Conservation (phyloP, 805 yeast species). For the Metschnikowia picachoensis region DNA sequence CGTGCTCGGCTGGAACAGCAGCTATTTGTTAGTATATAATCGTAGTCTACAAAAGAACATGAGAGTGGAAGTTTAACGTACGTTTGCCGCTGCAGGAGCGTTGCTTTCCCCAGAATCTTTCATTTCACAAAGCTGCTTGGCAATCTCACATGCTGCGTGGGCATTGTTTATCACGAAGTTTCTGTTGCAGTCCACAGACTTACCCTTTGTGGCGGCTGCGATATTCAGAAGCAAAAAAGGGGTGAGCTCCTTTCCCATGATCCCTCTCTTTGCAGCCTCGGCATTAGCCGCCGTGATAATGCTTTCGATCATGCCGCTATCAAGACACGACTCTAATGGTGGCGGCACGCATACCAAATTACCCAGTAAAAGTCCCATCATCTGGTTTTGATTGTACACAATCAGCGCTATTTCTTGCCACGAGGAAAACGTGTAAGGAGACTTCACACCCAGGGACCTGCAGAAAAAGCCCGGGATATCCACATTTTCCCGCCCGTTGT, state of each 20-base stretch:
- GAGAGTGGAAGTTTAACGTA: no score
- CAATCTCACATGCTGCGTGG: conserved; percentile 60
- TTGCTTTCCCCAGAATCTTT: background rate
- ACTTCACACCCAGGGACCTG: conserved; percentile 65
- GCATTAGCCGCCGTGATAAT: conserved; percentile 57
- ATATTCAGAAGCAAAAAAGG: conserved; percentile 70
- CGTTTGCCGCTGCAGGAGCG: no score
- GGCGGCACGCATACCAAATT: conserved; percentile 81
- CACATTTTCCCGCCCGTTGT: conserved; percentile 37
- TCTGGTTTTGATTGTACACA: conserved; percentile 41
- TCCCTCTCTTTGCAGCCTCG: conserved; percentile 50
- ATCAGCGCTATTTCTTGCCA: conserved; percentile 60
- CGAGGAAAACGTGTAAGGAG: conserved; percentile 61
- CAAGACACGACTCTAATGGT: conserved; percentile 59
- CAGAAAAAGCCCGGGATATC: conserved; percentile 80
- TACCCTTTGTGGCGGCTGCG: conserved; percentile 65
- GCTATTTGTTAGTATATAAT: conserved; percentile 5
- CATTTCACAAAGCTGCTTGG: conserved; percentile 40
- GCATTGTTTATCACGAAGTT: conserved; percentile 80
- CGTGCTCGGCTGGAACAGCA: conserved; percentile 8
- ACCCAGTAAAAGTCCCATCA: conserved; percentile 60
- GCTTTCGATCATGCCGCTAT: conserved; percentile 45
- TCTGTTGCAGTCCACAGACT: conserved; percentile 65
- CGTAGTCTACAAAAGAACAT: background rate
- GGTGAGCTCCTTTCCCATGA: conserved; percentile 72